A percentile compares a stretch with the other conserved stretches of the same genome.
These are phyloP conservation scores for Suillus tomentosus DNA, from an alignment of 768 basidiomycete genomes.

Conservation along the genomic window DNA sequence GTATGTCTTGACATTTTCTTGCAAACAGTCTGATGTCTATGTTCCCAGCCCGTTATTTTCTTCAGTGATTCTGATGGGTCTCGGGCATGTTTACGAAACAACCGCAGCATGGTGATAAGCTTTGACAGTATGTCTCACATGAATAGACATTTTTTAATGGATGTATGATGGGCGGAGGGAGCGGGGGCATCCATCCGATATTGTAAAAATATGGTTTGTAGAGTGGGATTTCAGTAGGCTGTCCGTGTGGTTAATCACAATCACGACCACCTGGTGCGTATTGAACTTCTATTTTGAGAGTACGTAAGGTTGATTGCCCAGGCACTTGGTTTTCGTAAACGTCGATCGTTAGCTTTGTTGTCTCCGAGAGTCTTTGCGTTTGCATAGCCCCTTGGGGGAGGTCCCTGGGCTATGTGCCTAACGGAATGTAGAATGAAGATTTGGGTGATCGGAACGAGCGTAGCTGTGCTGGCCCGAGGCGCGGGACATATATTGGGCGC, in stretches of 20 bases:
- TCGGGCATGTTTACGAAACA: neutral
- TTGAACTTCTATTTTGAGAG: neutral
- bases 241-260: conserved; percentile 4
- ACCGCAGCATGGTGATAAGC: neutral
- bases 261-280: neutral
- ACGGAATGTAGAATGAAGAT: conserved; percentile 3
- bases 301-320: conserved; percentile 11
- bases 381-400: neutral
- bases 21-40: neutral
- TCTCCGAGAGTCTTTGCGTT: conserved; percentile 5
- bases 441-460: neutral
- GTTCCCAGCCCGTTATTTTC: neutral
- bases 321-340: conserved; percentile 10
- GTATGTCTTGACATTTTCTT: neutral
- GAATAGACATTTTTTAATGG: neutral
- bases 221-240: neutral
- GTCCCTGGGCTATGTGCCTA: conserved; percentile 11
- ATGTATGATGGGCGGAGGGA: neutral
- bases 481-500: neutral
- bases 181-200: neutral
- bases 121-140: neutral
- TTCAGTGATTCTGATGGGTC: neutral
- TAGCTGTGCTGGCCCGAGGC: neutral
- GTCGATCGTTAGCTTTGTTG: conserved; percentile 10
- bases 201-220: neutral